Conservation (phyloP, 2,329 filamentous ascomycete genomes). For the Emericellopsis atlantica region DNA sequence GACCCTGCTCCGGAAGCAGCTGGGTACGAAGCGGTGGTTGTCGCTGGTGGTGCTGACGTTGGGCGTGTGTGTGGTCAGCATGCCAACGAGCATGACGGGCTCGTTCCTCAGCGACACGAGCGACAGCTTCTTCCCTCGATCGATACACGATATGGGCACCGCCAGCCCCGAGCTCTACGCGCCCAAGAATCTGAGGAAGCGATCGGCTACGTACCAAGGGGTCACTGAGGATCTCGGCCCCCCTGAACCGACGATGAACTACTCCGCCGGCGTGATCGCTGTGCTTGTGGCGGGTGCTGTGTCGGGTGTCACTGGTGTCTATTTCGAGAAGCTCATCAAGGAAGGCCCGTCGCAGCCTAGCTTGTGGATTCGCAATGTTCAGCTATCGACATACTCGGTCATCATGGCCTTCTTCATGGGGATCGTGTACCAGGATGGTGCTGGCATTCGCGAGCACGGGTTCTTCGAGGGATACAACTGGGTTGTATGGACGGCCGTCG, state of each 20-base stretch:
- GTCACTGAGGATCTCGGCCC: conserved; percentile 51
- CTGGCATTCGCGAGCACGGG: conserved; percentile 68
- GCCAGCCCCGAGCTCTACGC: conserved; percentile 10
- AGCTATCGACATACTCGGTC: conserved; percentile 86
- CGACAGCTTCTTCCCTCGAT: conserved; percentile 63
- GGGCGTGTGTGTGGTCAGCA: conserved; percentile 75
- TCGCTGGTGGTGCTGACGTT: conserved; percentile 66
- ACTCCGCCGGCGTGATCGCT: conserved; percentile 64
- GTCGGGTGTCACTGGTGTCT: conserved; percentile 76
- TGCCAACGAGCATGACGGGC: conserved; percentile 43
- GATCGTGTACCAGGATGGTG: conserved; percentile 76
- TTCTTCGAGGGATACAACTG: conserved; percentile 94
- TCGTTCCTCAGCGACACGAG: conserved; percentile 48
- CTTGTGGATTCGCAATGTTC: conserved; percentile 89
- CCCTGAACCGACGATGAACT: conserved; percentile 51
- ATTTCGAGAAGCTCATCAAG: conserved; percentile 85
- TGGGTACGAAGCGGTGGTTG: conserved; percentile 67
- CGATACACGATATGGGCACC: conserved; percentile 63
- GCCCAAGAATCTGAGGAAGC: conserved; percentile 11
- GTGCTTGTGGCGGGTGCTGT: conserved; percentile 67
- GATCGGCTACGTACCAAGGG: conserved; percentile 83
- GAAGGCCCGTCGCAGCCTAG: conserved; percentile 65
- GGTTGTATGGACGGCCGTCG: conserved; percentile 77
- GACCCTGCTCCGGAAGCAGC: conserved; percentile 55
- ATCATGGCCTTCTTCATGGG: conserved; percentile 82